These are phyloP conservation scores for Daldinia loculata DNA, from an alignment of 495 filamentous ascomycete species.

Conservation along the genomic window DNA sequence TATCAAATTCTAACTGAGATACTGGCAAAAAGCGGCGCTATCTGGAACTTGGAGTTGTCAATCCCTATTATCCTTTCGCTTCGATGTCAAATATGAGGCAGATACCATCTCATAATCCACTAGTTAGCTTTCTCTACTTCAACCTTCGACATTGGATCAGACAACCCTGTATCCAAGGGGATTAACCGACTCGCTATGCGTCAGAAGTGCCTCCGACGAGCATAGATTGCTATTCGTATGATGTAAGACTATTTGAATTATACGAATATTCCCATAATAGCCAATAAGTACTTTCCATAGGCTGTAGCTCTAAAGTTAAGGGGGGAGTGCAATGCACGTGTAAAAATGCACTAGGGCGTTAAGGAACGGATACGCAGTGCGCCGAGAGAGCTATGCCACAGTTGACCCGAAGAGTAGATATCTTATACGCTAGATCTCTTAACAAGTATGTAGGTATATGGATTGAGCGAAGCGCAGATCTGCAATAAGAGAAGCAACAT, in stretches of 20 bases:
- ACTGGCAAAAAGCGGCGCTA: slow-evolving; percentile 36
- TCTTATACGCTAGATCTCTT: neutral
- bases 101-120: slow-evolving; percentile 22
- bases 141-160: slow-evolving; percentile 19
- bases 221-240: slow-evolving; percentile 30
- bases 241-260: slow-evolving; percentile 40
- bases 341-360: slow-evolving; percentile 27
- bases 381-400: slow-evolving; percentile 24
- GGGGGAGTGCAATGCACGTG: slow-evolving; percentile 31
- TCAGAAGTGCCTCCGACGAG: slow-evolving; percentile 33
- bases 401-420: slow-evolving; percentile 20
- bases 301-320: slow-evolving; percentile 33
- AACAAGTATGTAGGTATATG: neutral
- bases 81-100: slow-evolving; percentile 33
- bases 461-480: slow-evolving; percentile 20
- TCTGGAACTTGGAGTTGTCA: slow-evolving; percentile 29
- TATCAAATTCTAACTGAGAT: slow-evolving; percentile 19
- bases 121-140: slow-evolving; percentile 13
- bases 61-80: slow-evolving; percentile 37
- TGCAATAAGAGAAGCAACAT: slow-evolving; percentile 19
- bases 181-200: slow-evolving; percentile 53
- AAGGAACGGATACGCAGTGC: slow-evolving; percentile 28
- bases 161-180: slow-evolving; percentile 29
- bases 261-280: slow-evolving; percentile 44
- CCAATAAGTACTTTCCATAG: slow-evolving; percentile 34